Evolutionary conservation across 2,329 filamentous ascomycete species (phyloP).

Genomic region (Mycosphaerella sp.): DNA sequence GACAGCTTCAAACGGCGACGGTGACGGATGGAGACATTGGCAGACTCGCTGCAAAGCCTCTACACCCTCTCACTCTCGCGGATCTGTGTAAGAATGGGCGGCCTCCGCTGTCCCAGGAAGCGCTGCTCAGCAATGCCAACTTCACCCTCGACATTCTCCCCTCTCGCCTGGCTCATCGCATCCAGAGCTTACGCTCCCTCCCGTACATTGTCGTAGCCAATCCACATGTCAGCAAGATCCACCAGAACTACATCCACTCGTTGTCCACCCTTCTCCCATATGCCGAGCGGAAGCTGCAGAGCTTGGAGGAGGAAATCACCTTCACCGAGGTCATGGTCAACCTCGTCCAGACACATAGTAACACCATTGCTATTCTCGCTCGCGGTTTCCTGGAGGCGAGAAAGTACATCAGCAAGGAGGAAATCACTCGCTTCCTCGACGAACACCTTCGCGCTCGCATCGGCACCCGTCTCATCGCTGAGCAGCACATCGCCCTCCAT

Average conservation of each 20-base stretch:
- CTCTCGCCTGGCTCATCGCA: constrained; percentile 84
- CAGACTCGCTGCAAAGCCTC: constrained; percentile 66
- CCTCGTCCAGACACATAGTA: constrained; percentile 87
- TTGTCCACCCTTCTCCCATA: constrained; percentile 86
- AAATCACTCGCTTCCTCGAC: constrained; percentile 89
- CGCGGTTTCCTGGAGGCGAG: constrained; percentile 88
- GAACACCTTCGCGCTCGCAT: constrained; percentile 90
- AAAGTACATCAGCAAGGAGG: constrained; percentile 73
- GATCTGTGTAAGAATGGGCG: constrained; percentile 86
- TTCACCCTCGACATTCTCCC: constrained; percentile 91
- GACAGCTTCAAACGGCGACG: constrained; percentile 35
- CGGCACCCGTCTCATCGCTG: constrained; percentile 85
- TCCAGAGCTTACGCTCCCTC: constrained; percentile 85
- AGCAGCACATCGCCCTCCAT: constrained; percentile 93
- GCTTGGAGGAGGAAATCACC: constrained; percentile 75
- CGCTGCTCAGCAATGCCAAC: constrained; percentile 84
- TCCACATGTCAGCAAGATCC: constrained; percentile 86
- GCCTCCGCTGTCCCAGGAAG: constrained; percentile 72
- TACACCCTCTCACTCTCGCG: constrained; percentile 75
- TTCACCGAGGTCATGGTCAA: constrained; percentile 93
- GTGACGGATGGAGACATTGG: constrained; percentile 68
- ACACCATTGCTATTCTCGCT: constrained; percentile 89
- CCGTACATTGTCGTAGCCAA: constrained; percentile 99
- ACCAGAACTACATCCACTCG: constrained; percentile 92
- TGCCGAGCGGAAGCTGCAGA: constrained; percentile 63